Conservation (phyloP, 2,329 filamentous ascomycete genomes). For the Chrysosphaeria jannelii region DNA sequence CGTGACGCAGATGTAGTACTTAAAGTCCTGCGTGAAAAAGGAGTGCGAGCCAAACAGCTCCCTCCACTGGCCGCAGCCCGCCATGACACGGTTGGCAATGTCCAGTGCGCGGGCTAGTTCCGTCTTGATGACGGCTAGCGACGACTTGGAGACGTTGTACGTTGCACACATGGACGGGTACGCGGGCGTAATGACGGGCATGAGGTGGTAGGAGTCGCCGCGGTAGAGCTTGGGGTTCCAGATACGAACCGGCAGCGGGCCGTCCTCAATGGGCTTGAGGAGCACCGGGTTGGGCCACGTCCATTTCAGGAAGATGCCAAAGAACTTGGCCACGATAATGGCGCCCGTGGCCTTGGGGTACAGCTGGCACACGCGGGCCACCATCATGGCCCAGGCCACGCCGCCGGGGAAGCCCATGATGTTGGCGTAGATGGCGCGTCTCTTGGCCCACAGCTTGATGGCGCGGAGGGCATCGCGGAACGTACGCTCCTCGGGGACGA, state of each 20-base stretch:
- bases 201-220: constrained; percentile 58
- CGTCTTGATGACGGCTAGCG: constrained; percentile 52
- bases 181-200: constrained; percentile 94
- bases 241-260: constrained; percentile 50
- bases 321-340: constrained; percentile 79
- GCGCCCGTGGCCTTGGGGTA: constrained; percentile 80
- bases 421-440: constrained; percentile 78
- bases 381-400: constrained; percentile 94
- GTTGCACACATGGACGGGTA: constrained; percentile 97
- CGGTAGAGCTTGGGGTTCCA: constrained; percentile 88
- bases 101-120: constrained; percentile 54
- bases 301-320: constrained; percentile 73
- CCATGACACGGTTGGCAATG: constrained; percentile 52
- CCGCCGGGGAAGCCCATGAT: constrained; percentile 91
- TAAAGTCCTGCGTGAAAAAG: constrained; percentile 81
- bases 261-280: constrained; percentile 63
- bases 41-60: constrained; percentile 70
- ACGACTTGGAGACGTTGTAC: constrained; percentile 73
- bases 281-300: constrained; percentile 83
- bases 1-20: constrained; percentile 80
- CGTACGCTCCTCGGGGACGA: constrained; percentile 69
- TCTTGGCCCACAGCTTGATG: constrained; percentile 89
- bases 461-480: constrained; percentile 73
- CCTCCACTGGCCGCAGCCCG: constrained; percentile 51
- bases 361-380: constrained; percentile 80